A percentile compares a stretch with the other conserved stretches of the same genome.
These are phyloP conservation scores for Datura wrightii DNA, from an alignment of 257 asterid species.

Conservation along the genomic window DNA sequence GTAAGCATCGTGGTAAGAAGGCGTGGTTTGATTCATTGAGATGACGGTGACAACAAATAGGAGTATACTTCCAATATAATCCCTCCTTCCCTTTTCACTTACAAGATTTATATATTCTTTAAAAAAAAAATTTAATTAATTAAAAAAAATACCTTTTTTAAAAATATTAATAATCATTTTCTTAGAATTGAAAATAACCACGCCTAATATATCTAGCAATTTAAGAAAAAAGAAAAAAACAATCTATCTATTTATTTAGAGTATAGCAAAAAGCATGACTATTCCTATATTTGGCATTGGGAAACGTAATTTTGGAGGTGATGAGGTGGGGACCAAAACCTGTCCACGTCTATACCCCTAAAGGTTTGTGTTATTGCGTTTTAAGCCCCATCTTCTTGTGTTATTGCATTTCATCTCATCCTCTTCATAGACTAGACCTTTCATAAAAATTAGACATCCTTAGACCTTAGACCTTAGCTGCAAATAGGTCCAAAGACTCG, in stretches of 20 bases:
- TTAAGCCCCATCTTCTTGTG: neutral
- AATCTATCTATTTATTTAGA: neutral
- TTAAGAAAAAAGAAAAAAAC: no score
- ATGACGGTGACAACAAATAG: neutral
- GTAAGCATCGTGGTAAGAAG: neutral
- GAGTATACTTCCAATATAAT: no score
- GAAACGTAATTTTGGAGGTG: conserved; percentile 36
- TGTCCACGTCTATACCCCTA: conserved; percentile 15
- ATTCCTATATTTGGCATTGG: conserved; percentile 41
- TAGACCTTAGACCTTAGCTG: no score
- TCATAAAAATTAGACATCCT: no score
- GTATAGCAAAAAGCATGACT: conserved; percentile 39
- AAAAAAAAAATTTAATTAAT: no score
- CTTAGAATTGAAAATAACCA: no score
- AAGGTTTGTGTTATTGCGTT: conserved; percentile 13
- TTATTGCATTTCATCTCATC: neutral
- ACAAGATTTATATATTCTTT: no score
- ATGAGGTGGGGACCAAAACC: conserved; percentile 42
- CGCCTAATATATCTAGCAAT: no score
- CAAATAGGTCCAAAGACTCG: no score
- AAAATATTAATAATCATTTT: no score
- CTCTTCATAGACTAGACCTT: neutral
- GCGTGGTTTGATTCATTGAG: conserved; percentile 18
- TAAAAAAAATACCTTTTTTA: no score
- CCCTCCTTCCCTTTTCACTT: no score